phyloP scores from a whole-genome alignment of 495 filamentous ascomycete species.

The Pseudevernia furfuracea region DNA sequence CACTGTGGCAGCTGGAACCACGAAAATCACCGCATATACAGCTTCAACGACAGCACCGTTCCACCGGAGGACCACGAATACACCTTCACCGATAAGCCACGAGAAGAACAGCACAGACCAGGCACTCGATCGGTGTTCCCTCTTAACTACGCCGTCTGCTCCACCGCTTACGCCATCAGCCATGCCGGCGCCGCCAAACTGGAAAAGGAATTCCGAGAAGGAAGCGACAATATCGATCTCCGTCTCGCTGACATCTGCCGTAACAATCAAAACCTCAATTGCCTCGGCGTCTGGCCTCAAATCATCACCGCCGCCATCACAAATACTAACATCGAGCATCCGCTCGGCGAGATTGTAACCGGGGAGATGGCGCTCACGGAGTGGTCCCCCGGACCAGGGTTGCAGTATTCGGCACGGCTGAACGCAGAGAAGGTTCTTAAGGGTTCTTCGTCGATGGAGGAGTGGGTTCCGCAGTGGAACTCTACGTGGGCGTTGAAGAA shows the following conservation, averaged over 20 bases:
- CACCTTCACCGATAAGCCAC: slow-evolving; percentile 9
- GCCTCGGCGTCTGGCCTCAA: slow-evolving; percentile 24
- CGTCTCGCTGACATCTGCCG: slow-evolving; percentile 9
- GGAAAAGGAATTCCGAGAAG: slow-evolving; percentile 15
- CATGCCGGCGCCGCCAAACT: slow-evolving; percentile 18
- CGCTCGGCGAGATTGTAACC: slow-evolving; percentile 6
- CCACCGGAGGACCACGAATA: slow-evolving; percentile 18
- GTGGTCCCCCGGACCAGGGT: slow-evolving; percentile 5
- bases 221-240: slow-evolving; percentile 19
- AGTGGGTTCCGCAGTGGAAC: slow-evolving; percentile 20
- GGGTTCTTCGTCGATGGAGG: slow-evolving; percentile 3
- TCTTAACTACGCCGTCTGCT: slow-evolving; percentile 13
- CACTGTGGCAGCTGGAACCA: slow-evolving; percentile 21
- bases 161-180: slow-evolving; percentile 23
- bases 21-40: slow-evolving; percentile 18
- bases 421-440: slow-evolving; percentile 15
- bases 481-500: slow-evolving; percentile 17
- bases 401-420: slow-evolving; percentile 19
- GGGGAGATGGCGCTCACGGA: neutral
- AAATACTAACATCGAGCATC: slow-evolving; percentile 18
- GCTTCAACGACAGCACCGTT: slow-evolving; percentile 20
- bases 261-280: slow-evolving; percentile 7
- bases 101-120: slow-evolving; percentile 8
- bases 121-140: slow-evolving; percentile 18
- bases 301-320: slow-evolving; percentile 13